Conservation (phyloP, 306 rosid genomes). For the Lablab purpureus region DNA sequence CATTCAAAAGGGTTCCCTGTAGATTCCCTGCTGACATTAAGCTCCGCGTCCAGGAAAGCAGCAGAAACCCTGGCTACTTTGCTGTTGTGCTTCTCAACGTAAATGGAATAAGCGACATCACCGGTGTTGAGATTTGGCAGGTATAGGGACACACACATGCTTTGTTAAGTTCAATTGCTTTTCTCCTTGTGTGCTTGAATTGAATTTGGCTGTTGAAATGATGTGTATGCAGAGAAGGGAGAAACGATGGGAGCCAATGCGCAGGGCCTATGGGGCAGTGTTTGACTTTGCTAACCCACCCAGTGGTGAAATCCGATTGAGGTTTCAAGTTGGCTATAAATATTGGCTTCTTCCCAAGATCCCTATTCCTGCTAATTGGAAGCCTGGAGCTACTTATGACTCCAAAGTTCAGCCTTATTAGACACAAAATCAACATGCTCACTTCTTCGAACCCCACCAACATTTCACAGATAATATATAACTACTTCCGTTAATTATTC, state of each 20-base stretch:
- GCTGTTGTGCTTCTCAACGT: conserved; percentile 56
- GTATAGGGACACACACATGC: neutral
- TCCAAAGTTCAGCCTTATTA: no score
- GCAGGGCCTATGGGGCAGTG: conserved; percentile 69
- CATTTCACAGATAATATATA: no score
- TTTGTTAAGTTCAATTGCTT: no score
- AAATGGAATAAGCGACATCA: conserved; percentile 64
- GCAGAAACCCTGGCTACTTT: conserved; percentile 67
- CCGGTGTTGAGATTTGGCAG: conserved; percentile 59
- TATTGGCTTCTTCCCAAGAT: conserved; percentile 50
- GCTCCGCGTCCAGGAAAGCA: conserved; percentile 59
- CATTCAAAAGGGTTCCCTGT: conserved; percentile 54
- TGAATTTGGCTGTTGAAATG: neutral
- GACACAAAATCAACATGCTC: no score
- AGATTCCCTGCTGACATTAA: conserved; percentile 48
- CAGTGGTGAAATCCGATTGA: conserved; percentile 48
- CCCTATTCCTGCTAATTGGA: conserved; percentile 64
- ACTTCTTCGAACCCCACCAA: no score
- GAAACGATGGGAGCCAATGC: conserved; percentile 61
- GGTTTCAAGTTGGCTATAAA: conserved; percentile 55
- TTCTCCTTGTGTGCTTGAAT: neutral
- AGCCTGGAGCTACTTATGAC: conserved; percentile 59
- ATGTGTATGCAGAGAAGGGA: conserved; percentile 38
- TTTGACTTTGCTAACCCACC: conserved; percentile 75
- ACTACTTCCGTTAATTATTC: no score